These are phyloP conservation scores for Aphanomyces cochlioides DNA, from an alignment of 352 stramenopile genomes.

Conservation along the genomic window DNA sequence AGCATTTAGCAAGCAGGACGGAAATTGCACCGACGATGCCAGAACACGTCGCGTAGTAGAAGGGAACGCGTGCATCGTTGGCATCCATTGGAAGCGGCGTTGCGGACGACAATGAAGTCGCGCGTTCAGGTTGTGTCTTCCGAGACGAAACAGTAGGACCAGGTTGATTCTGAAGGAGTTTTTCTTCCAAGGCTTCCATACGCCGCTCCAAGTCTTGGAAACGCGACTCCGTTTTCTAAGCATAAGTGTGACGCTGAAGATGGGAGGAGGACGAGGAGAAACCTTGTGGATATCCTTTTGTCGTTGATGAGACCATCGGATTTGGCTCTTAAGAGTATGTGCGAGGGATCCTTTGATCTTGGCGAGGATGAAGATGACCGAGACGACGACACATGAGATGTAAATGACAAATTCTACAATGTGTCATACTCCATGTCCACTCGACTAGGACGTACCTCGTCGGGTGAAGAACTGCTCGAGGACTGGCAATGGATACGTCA, in stretches of 20 bases:
- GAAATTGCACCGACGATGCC: constrained; percentile 82
- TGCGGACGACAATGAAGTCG: not conserved
- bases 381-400: constrained; percentile 68
- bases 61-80: constrained; percentile 53
- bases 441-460: constrained; percentile 40
- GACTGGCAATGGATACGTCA: constrained; percentile 79
- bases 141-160: not conserved
- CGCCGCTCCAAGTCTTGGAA: constrained; percentile 65
- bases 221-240: constrained; percentile 57
- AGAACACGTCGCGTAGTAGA: constrained; percentile 84
- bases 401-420: constrained; percentile 68
- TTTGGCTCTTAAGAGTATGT: constrained; percentile 80
- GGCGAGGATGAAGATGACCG: constrained; percentile 75
- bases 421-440: not conserved
- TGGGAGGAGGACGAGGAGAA: not conserved
- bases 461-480: constrained; percentile 79
- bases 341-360: constrained; percentile 86
- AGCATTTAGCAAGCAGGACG: constrained; percentile 81
- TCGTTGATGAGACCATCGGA: constrained; percentile 73
- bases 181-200: constrained; percentile 62
- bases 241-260: not conserved
- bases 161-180: constrained; percentile 33
- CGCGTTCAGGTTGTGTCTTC: constrained; percentile 16
- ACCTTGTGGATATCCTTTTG: constrained; percentile 81
- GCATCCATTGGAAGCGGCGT: constrained; percentile 35